Base-by-base conservation (phyloP, 192 early-diverging fungal genomes). In the Podila epigama region DNA sequence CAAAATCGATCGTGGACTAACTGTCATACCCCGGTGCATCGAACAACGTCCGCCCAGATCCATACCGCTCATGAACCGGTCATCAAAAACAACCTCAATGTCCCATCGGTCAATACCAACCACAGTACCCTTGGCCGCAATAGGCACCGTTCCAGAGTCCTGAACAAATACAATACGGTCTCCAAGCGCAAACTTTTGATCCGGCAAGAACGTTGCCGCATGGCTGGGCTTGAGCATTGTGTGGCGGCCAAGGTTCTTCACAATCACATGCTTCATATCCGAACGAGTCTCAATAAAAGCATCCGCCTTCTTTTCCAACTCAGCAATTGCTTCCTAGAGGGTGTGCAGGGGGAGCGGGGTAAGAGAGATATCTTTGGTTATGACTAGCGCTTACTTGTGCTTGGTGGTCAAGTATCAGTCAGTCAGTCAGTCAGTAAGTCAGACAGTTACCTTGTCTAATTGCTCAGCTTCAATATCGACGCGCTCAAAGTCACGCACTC, bases 11-110 rank as follows among this genome's bases (percentile, higher is more conserved):
- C 84, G 72, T 11, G 85, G 83, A 22, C 75, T 82, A 25, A 95
- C 88, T 1, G 89, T 75, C 69, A 90, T 86, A 16, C 96, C 95
- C 50, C 93, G 92, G 56, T 85, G 81, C 22, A 85, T 83, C 6
- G 91, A 88, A 70, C 94, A 97, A 60, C 90, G 73, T 40, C 91
- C 92, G 41, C 89, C 90, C n/a, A 98, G 81, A 35, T 83, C 89
- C 20, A 82, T 86, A 3, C 92, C 95, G 58, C 88, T 90, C 81
- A 96, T 88, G 65, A 97, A 93, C 6, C 87, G 66, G 59, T 79
- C 68, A 80, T 99, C 97, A 68, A 98, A 94, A 0, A 99, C 73
- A 16, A 99, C 86, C 66, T 98, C 97, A 5, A 98, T 72, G 51
- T 85, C 81, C 20, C 87, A 78, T 29, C 91, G 91, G 33, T 89